These are phyloP conservation scores for Irpex sp. DNA, from an alignment of 1,284 basidiomycete species.

Conservation along the genomic window DNA sequence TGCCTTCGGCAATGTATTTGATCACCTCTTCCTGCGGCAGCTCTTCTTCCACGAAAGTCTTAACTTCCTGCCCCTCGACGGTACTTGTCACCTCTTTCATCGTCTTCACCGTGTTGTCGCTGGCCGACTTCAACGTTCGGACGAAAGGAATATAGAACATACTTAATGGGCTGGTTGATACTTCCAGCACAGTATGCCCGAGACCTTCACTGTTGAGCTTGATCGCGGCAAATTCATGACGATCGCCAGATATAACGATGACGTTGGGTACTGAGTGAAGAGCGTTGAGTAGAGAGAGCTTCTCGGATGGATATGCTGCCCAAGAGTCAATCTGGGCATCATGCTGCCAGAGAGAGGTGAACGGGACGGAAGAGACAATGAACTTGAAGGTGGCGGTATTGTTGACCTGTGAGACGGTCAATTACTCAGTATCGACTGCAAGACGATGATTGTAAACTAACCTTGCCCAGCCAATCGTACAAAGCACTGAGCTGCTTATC, in stretches of 20 bases:
- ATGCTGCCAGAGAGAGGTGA: slow-evolving; percentile 73
- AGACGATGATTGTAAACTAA: slow-evolving; percentile 20
- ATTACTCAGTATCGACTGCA: neutral
- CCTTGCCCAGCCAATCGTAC: slow-evolving; percentile 62
- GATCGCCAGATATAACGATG: slow-evolving; percentile 65
- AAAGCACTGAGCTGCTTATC: slow-evolving; percentile 62
- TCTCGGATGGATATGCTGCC: slow-evolving; percentile 68
- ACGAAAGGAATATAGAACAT: slow-evolving; percentile 70
- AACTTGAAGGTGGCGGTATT: slow-evolving; percentile 80
- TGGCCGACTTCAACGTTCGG: slow-evolving; percentile 43
- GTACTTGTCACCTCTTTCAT: slow-evolving; percentile 24
- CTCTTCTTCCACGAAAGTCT: slow-evolving; percentile 28
- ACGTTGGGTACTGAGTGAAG: slow-evolving; percentile 74
- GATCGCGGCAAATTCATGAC: slow-evolving; percentile 80
- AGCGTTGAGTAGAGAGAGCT: slow-evolving; percentile 50
- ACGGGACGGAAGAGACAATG: slow-evolving; percentile 73
- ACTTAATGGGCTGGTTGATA: slow-evolving; percentile 65
- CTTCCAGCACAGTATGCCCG: slow-evolving; percentile 41
- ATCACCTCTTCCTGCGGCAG: slow-evolving; percentile 61
- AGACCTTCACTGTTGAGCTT: slow-evolving; percentile 47
- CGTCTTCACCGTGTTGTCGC: slow-evolving; percentile 38
- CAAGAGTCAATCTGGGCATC: slow-evolving; percentile 70
- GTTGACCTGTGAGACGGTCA: slow-evolving; percentile 48
- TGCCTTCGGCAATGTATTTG: slow-evolving; percentile 61
- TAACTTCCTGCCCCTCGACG: slow-evolving; percentile 17